Percentiles rank a stretch among this genome's conserved stretches.
Evolutionary conservation across 1,139 yeast genomes (phyloP).

Genomic region (Zygoascus sp.): DNA sequence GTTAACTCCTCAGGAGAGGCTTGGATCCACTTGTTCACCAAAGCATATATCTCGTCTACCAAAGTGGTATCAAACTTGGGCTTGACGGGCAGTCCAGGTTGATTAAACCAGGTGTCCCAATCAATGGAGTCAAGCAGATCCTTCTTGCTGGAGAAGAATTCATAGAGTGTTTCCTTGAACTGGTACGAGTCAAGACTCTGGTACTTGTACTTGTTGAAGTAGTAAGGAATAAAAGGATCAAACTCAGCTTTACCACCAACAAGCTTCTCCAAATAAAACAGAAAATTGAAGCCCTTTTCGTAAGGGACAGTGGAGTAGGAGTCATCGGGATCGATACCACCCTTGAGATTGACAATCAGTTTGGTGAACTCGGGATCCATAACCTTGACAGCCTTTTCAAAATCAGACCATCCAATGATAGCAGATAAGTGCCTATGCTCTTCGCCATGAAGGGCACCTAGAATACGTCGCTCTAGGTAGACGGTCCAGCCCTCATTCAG

Average conservation of each 20-base stretch:
- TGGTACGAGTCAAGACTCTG: conserved; percentile 75
- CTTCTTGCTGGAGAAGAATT: conserved; percentile 43
- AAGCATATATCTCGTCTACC: conserved; percentile 64
- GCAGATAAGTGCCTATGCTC: conserved; percentile 73
- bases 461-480: conserved; percentile 78
- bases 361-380: conserved; percentile 58
- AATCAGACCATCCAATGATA: conserved; percentile 83
- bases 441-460: conserved; percentile 74
- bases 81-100: conserved; percentile 75
- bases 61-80: conserved; percentile 75
- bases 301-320: conserved; percentile 85
- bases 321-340: conserved; percentile 74
- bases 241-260: conserved; percentile 61
- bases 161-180: conserved; percentile 72
- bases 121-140: conserved; percentile 60
- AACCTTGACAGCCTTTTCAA: conserved; percentile 58
- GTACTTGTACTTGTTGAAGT: conserved; percentile 65
- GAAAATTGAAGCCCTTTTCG: conserved; percentile 81
- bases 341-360: conserved; percentile 64
- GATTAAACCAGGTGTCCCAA: conserved; percentile 79
- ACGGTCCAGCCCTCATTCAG: conserved; percentile 97
- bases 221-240: conserved; percentile 74
- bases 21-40: conserved; percentile 62
- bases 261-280: conserved; percentile 64
- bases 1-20: conserved; percentile 17